Evolutionary conservation across 768 basidiomycete genomes (phyloP).

Genomic region (Russula vinacea): DNA sequence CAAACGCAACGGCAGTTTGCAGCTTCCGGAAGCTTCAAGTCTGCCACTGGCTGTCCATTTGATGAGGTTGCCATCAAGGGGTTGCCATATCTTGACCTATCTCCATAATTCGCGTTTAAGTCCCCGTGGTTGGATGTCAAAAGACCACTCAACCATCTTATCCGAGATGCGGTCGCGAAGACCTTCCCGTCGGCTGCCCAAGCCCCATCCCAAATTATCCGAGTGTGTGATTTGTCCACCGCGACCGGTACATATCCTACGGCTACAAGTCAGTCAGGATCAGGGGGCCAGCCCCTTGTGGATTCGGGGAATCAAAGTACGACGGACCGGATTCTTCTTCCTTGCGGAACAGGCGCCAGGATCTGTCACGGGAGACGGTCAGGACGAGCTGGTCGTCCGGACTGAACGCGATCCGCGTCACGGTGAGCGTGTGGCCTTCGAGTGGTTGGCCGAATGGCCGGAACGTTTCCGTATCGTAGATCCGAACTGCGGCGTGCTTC

Average conservation of each 20-base stretch:
- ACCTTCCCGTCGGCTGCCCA: conserved; percentile 75
- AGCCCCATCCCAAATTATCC: conserved; percentile 95
- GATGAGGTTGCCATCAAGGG: conserved; percentile 32
- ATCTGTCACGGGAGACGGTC: conserved; percentile 86
- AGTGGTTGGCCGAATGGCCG: conserved; percentile 69
- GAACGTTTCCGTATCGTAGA: conserved; percentile 73
- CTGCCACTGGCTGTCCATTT: conserved; percentile 58
- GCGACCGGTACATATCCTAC: conserved; percentile 59
- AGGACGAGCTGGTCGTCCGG: conserved; percentile 75
- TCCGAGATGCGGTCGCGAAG: conserved; percentile 96
- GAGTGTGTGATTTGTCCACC: conserved; percentile 83
- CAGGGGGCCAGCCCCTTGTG: not conserved
- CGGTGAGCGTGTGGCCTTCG: conserved; percentile 80
- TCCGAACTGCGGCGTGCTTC: conserved; percentile 85
- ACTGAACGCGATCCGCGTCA: conserved; percentile 89
- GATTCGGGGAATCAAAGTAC: not conserved
- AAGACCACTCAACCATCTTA: conserved; percentile 63
- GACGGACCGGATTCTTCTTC: conserved; percentile 41
- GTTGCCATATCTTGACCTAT: conserved; percentile 83
- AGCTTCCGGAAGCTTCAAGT: conserved; percentile 69
- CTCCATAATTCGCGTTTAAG: not conserved
- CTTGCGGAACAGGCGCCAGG: conserved; percentile 78
- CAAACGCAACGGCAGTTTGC: conserved; percentile 83
- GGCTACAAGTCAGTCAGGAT: conserved; percentile 1
- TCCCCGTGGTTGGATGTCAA: not conserved